These are phyloP conservation scores for Neurospora intermedia DNA, from an alignment of 495 filamentous ascomycete species.

Conservation along the genomic window DNA sequence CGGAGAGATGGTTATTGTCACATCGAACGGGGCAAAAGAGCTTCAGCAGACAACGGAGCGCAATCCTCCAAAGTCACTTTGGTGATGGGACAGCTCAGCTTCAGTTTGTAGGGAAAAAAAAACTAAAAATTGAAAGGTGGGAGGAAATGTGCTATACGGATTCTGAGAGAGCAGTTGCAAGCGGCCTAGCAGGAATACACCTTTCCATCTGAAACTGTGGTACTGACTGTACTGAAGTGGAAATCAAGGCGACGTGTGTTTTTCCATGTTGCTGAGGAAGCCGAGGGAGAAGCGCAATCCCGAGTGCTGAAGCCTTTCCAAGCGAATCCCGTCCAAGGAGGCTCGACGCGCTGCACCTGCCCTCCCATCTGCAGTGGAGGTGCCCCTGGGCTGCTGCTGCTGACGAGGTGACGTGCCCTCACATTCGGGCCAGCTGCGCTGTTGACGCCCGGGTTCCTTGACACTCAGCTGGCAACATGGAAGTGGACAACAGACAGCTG, in stretches of 20 bases:
- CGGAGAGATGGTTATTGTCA: conserved; percentile 13
- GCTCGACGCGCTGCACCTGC: background rate
- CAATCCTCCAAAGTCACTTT: background rate
- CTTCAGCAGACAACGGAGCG: background rate
- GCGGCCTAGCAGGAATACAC: background rate
- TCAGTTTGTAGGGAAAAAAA: too few relatives aligned
- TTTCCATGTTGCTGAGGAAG: background rate
- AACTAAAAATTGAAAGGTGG: background rate
- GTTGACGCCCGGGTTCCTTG: background rate
- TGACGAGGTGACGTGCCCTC: background rate
- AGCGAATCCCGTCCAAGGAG: background rate
- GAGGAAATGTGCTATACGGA: background rate
- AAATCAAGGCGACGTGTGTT: background rate
- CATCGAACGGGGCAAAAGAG: conserved; percentile 10
- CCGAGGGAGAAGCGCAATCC: background rate
- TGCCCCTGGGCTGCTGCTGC: background rate
- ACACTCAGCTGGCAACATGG: background rate
- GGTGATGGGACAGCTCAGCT: background rate
- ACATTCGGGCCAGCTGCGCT: background rate
- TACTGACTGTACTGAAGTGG: background rate
- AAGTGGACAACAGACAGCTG: background rate
- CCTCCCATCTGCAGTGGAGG: background rate
- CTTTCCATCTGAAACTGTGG: background rate
- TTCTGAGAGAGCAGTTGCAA: background rate
- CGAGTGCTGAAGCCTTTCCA: background rate